A percentile compares a stretch with the other conserved stretches of the same genome.
phyloP scores from a whole-genome alignment of 2,329 filamentous ascomycete genomes.

The Blumeria hordei region DNA sequence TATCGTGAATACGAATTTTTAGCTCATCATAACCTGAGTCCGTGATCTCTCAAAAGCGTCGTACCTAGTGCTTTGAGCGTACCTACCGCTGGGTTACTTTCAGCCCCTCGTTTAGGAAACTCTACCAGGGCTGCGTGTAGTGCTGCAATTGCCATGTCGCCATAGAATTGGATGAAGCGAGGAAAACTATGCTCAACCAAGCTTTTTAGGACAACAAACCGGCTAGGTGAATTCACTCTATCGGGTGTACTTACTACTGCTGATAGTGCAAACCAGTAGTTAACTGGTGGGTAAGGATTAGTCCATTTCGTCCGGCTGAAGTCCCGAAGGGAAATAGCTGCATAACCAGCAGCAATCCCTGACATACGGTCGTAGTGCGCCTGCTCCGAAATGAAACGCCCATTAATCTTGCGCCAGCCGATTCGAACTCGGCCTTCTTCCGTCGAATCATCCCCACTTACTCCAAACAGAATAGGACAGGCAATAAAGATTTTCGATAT shows the following conservation, averaged over 20 bases:
- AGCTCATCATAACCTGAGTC: not conserved
- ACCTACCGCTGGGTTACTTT: not conserved
- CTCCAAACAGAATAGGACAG: slow-evolving; percentile 71
- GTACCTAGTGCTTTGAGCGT: not conserved
- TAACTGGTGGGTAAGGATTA: slow-evolving; percentile 52
- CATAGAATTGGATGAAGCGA: slow-evolving; percentile 59
- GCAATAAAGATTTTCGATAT: slow-evolving; percentile 63
- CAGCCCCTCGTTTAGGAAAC: slow-evolving; percentile 25
- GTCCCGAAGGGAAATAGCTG: slow-evolving; percentile 59
- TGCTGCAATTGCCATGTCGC: slow-evolving; percentile 47
- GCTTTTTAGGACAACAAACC: slow-evolving; percentile 42
- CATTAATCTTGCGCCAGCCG: slow-evolving; percentile 40
- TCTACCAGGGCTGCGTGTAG: slow-evolving; percentile 49
- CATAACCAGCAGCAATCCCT: slow-evolving; percentile 64
- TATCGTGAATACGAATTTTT: too few relatives aligned
- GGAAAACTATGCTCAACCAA: slow-evolving; percentile 47
- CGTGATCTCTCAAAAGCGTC: not conserved
- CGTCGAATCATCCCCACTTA: slow-evolving; percentile 52
- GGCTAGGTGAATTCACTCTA: slow-evolving; percentile 43
- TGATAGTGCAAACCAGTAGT: slow-evolving; percentile 66
- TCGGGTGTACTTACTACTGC: slow-evolving; percentile 53
- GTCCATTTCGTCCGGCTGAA: slow-evolving; percentile 41
- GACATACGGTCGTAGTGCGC: slow-evolving; percentile 64
- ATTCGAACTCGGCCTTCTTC: slow-evolving; percentile 39
- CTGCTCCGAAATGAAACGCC: slow-evolving; percentile 37